Percentiles rank a stretch among this genome's conserved stretches.
Evolutionary conservation across 2,329 filamentous ascomycete genomes (phyloP).

Genomic region (Zarea fungicola): DNA sequence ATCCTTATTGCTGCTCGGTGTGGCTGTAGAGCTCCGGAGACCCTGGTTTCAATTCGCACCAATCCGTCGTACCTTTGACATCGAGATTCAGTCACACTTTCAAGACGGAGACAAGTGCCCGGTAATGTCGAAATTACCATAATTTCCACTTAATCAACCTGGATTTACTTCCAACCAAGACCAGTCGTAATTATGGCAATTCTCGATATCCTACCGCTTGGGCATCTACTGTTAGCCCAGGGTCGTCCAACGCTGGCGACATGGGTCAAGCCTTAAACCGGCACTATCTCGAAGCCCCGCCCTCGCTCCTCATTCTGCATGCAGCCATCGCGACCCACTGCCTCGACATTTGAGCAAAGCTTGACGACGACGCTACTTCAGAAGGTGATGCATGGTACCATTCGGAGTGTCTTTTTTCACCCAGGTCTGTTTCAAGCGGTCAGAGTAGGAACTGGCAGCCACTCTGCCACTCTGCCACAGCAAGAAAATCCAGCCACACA

Average conservation of each 20-base stretch:
- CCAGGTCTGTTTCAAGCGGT: too few species aligned
- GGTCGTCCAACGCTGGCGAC: too few species aligned
- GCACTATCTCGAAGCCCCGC: neutral
- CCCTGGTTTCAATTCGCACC: neutral
- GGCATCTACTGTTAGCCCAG: too few species aligned
- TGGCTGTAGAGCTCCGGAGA: neutral
- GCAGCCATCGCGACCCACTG: conserved; percentile 7
- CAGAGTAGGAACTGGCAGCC: too few species aligned
- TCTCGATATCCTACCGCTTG: too few species aligned
- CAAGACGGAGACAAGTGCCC: conserved; percentile 1
- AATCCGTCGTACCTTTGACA: neutral
- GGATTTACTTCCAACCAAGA: neutral
- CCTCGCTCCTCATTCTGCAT: neutral
- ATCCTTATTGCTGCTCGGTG: too few species aligned
- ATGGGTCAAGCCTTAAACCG: too few species aligned
- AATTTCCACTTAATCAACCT: neutral
- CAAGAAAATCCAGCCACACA: too few species aligned
- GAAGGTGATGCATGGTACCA: neutral
- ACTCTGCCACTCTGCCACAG: too few species aligned
- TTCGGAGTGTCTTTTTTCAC: neutral
- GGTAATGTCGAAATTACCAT: neutral
- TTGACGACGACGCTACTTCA: neutral
- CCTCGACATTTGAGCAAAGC: neutral
- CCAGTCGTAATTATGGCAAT: too few species aligned
- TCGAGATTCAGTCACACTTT: neutral